Evolutionary conservation across 768 basidiomycete genomes (phyloP).

Genomic region (Cystofilobasidium macerans): DNA sequence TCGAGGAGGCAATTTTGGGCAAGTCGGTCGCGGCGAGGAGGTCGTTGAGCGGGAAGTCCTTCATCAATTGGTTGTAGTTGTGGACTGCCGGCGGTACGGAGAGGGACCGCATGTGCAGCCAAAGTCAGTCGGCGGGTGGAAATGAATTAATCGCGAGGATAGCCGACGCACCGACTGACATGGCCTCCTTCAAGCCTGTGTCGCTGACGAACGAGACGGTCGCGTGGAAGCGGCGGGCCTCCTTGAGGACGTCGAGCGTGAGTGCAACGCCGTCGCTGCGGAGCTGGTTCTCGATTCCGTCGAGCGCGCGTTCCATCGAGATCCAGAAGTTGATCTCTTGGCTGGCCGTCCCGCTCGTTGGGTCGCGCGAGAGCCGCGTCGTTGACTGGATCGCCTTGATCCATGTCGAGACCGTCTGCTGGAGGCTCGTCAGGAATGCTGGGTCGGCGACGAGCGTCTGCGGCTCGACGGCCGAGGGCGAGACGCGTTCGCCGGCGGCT

Average conservation of each 20-base stretch:
- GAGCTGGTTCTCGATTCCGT: constrained; percentile 83
- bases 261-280: constrained; percentile 72
- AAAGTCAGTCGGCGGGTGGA: not conserved
- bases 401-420: constrained; percentile 90
- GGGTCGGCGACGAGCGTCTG: constrained; percentile 70
- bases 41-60: constrained; percentile 95
- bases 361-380: constrained; percentile 89
- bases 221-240: constrained; percentile 92
- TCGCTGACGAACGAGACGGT: constrained; percentile 97
- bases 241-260: constrained; percentile 65
- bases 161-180: constrained; percentile 57
- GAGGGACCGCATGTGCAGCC: not conserved
- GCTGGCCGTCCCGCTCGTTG: constrained; percentile 84
- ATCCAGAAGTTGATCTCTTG: constrained; percentile 99
- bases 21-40: constrained; percentile 92
- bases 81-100: constrained; percentile 68
- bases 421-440: constrained; percentile 82
- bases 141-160: not conserved
- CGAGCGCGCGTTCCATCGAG: constrained; percentile 81
- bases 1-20: constrained; percentile 82
- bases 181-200: constrained; percentile 88
- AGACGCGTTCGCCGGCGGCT: constrained; percentile 41
- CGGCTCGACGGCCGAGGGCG: constrained; percentile 67
- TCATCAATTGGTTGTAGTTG: constrained; percentile 98
- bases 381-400: constrained; percentile 96